Evolutionary conservation across 257 asterid species (phyloP).

Genomic region (Solanum habrochaites): DNA sequence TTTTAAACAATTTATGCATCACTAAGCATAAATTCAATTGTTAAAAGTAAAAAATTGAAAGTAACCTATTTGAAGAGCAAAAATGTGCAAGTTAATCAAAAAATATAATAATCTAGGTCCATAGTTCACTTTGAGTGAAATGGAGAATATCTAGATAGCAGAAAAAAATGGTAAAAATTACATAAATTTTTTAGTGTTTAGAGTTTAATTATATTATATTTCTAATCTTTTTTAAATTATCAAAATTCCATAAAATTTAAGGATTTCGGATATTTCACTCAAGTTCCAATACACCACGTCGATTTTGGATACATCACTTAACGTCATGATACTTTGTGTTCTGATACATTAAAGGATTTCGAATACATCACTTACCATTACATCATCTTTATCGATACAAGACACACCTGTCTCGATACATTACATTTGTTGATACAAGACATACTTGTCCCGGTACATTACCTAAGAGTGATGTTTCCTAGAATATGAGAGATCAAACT

Average conservation of each 20-base stretch:
- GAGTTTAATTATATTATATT: neutral
- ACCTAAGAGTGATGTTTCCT: neutral
- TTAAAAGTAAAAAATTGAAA: neutral
- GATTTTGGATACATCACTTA: no score
- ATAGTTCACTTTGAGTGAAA: neutral
- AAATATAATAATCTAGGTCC: neutral
- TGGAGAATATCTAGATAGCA: no score
- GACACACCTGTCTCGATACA: no score
- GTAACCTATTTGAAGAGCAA: neutral
- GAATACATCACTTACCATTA: no score
- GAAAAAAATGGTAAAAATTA: neutral
- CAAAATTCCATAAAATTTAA: no score
- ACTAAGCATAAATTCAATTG: neutral
- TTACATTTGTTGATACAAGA: neutral
- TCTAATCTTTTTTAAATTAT: no score
- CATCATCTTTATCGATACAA: neutral
- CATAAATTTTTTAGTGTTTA: no score
- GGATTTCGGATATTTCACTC: neutral
- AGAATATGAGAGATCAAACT: no score
- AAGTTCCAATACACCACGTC: no score
- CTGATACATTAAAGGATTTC: no score
- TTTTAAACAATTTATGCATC: neutral
- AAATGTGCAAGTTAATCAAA: neutral
- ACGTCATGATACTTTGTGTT: accelerated
- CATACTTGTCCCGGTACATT: accelerated